Conservation (phyloP, 169 alveolate species). For the Cyclospora cayetanensis region DNA sequence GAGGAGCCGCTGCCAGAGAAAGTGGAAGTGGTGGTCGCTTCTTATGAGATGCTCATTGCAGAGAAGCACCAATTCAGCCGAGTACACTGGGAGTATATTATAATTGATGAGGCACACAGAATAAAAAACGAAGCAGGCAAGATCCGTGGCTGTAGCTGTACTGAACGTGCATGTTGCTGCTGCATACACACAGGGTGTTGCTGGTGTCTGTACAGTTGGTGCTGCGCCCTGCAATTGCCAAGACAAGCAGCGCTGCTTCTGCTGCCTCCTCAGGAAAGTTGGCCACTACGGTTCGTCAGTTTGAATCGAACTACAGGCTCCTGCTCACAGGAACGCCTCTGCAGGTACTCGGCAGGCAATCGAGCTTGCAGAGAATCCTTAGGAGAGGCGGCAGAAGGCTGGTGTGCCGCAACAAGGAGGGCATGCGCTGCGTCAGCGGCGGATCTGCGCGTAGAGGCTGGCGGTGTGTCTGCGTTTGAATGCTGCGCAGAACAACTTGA, state of each 20-base stretch:
- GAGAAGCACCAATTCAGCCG: slow-evolving; percentile 86
- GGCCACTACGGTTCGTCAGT: slow-evolving; percentile 87
- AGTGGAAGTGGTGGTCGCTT: slow-evolving; percentile 89
- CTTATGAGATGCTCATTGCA: slow-evolving; percentile 90
- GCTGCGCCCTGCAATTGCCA: not conserved
- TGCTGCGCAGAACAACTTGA: slow-evolving; percentile 94
- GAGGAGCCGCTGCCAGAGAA: slow-evolving; percentile 79
- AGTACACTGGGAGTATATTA: slow-evolving; percentile 96
- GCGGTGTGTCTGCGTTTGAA: not conserved
- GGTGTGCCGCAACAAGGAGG: too few species aligned
- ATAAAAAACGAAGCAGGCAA: slow-evolving; percentile 93
- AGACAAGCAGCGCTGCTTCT: not conserved
- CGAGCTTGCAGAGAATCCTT: not conserved
- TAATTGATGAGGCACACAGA: slow-evolving; percentile 99
- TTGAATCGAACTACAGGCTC: slow-evolving; percentile 93
- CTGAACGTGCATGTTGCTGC: not conserved
- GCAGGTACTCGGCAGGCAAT: slow-evolving; percentile 17
- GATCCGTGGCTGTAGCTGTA: not conserved
- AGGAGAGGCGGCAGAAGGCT: too few species aligned
- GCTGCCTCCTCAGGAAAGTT: slow-evolving; percentile 86
- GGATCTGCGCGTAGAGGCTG: not conserved
- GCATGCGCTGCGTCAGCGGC: too few species aligned
- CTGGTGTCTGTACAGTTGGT: not conserved
- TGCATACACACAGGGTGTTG: too few species aligned
- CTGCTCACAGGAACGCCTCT: slow-evolving; percentile 94